Percentiles rank a stretch among this genome's conserved stretches.
These are phyloP conservation scores for Hymenoscyphus salicellus DNA, from an alignment of 2,329 filamentous ascomycete genomes.

Conservation along the genomic window DNA sequence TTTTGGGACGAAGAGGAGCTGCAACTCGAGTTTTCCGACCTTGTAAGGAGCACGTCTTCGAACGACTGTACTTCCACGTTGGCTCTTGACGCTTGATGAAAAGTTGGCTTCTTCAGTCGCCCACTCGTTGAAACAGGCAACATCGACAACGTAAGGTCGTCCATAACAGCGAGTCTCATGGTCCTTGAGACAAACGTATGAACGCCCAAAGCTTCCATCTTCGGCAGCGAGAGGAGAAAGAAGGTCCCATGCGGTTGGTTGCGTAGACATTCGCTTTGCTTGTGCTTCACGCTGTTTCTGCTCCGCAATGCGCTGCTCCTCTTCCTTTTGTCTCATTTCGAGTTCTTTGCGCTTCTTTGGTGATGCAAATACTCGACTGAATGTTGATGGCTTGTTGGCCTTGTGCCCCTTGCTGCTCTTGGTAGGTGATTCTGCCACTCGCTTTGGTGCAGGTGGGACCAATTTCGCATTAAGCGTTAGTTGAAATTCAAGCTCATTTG, in stretches of 20 bases:
- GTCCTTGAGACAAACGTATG: conserved; percentile 91
- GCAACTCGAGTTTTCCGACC: conserved; percentile 88
- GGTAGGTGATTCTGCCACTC: conserved; percentile 53
- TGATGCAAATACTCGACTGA: conserved; percentile 88
- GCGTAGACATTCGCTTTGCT: conserved; percentile 58
- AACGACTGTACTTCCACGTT: conserved; percentile 68
- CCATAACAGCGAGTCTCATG: conserved; percentile 87
- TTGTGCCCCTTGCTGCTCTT: conserved; percentile 64
- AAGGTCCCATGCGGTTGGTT: conserved; percentile 79
- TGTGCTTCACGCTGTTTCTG: conserved; percentile 63
- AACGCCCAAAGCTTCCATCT: conserved; percentile 90
- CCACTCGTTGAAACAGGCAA: conserved; percentile 98
- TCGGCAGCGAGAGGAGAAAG: conserved; percentile 81
- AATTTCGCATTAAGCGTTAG: conserved; percentile 94
- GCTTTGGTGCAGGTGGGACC: conserved; percentile 68
- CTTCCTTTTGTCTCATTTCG: conserved; percentile 78
- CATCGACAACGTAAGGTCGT: conserved; percentile 79
- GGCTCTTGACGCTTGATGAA: conserved; percentile 89
- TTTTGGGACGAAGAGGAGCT: conserved; percentile 90
- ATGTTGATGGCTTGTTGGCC: conserved; percentile 75
- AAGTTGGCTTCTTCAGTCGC: conserved; percentile 78
- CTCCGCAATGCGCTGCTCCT: conserved; percentile 67
- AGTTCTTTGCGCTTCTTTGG: conserved; percentile 96
- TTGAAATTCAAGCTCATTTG: conserved; percentile 98
- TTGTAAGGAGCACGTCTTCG: conserved; percentile 91